A percentile compares a stretch with the other conserved stretches of the same genome.
Evolutionary conservation across 345 rosid species (phyloP).

Genomic region (Stellera chamaejasme): DNA sequence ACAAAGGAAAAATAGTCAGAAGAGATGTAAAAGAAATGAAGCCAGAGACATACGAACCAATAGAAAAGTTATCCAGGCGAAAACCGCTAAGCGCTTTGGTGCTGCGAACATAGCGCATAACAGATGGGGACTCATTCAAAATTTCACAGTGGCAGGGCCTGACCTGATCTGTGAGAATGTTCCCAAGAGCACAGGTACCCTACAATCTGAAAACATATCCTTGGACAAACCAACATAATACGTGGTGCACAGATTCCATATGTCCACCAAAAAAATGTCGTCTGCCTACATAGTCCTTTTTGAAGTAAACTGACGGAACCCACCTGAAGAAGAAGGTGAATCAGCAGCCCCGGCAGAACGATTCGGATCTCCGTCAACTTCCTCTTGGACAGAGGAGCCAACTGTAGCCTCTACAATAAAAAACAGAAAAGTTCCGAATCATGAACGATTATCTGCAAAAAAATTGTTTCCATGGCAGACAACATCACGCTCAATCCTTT

Average conservation of each 20-base stretch:
- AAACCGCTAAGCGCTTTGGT: conserved; percentile 55
- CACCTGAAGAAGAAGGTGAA: conserved; percentile 99
- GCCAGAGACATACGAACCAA: conserved; percentile 97
- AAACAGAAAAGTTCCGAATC: conserved; percentile 7
- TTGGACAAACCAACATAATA: conserved; percentile 54
- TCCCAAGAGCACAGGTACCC: conserved; percentile 70
- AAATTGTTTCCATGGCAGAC: too few species aligned
- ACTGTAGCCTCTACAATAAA: conserved; percentile 65
- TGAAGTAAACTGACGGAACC: conserved; percentile 95
- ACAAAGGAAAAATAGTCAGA: conserved; percentile 51
- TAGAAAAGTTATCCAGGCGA: conserved; percentile 47
- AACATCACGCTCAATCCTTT: too few species aligned
- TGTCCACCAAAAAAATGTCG: conserved; percentile 56
- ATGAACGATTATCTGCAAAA: background rate
- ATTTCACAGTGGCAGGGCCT: conserved; percentile 52
- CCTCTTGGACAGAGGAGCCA: conserved; percentile 68
- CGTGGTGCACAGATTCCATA: conserved; percentile 38
- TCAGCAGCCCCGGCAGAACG: conserved; percentile 73
- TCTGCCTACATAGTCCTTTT: conserved; percentile 67
- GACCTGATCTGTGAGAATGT: conserved; percentile 56
- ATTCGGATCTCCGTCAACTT: conserved; percentile 48
- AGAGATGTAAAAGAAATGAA: conserved; percentile 45
- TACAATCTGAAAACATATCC: conserved; percentile 56
- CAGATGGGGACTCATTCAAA: conserved; percentile 58
- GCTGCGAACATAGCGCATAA: conserved; percentile 54